A percentile compares a stretch with the other conserved stretches of the same genome.
These are phyloP conservation scores for Ceratocystis ficicola DNA, from an alignment of 2,329 filamentous ascomycete species.

Conservation along the genomic window DNA sequence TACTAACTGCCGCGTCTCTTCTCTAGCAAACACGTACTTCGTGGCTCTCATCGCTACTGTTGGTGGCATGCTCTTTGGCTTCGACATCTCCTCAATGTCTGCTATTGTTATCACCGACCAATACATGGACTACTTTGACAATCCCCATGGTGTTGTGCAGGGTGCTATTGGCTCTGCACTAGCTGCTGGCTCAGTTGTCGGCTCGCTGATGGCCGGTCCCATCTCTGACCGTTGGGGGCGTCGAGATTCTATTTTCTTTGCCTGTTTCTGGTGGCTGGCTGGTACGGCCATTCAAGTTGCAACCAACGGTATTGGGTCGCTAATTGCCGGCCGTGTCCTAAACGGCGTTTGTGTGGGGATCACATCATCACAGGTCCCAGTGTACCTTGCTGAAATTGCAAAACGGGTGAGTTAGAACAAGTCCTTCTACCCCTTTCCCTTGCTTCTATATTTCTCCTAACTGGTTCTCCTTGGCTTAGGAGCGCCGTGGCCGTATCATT, in stretches of 20 bases:
- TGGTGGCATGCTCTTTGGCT: slow-evolving; percentile 39
- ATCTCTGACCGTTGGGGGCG: slow-evolving; percentile 40
- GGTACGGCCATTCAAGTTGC: slow-evolving; percentile 25
- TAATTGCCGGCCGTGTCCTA: slow-evolving; percentile 46
- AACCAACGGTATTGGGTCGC: slow-evolving; percentile 24
- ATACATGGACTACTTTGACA: slow-evolving; percentile 42
- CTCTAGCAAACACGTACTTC: slow-evolving; percentile 29
- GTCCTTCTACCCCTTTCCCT: too few species aligned
- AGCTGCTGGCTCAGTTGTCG: slow-evolving; percentile 41
- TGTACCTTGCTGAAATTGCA: slow-evolving; percentile 53
- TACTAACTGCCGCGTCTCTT: background rate
- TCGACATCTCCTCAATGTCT: slow-evolving; percentile 47
- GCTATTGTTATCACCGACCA: slow-evolving; percentile 42
- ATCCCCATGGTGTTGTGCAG: slow-evolving; percentile 35
- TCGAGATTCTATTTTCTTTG: slow-evolving; percentile 27
- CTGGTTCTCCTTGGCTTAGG: slow-evolving; percentile 31
- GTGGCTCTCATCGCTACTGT: slow-evolving; percentile 32
- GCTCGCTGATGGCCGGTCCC: slow-evolving; percentile 37
- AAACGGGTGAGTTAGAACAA: slow-evolving; percentile 18
- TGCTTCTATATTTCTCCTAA: background rate
- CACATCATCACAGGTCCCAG: slow-evolving; percentile 50
- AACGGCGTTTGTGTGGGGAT: slow-evolving; percentile 54
- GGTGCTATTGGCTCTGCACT: slow-evolving; percentile 43
- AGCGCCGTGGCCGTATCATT: slow-evolving; percentile 48
- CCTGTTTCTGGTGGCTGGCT: slow-evolving; percentile 24